Evolutionary conservation across 202 grass and related monocot species (phyloP).

Genomic region (Panicum virgatum): DNA sequence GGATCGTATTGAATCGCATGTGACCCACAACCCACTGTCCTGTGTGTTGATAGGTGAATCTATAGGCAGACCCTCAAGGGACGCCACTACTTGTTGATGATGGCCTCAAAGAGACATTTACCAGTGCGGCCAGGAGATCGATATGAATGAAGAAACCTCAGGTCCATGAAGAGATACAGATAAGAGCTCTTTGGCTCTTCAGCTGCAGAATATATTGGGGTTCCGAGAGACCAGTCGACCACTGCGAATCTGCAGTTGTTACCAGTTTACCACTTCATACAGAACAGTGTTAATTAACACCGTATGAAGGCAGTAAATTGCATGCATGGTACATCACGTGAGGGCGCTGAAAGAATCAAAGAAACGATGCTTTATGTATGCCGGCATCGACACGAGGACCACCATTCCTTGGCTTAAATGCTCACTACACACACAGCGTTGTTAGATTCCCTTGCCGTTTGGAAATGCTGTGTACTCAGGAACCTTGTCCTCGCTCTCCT

Average conservation of each 20-base stretch:
- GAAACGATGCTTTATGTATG: slow-evolving; percentile 14
- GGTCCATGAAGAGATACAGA: background rate
- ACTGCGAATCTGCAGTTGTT: background rate
- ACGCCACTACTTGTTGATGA: slow-evolving; percentile 21
- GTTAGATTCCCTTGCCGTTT: background rate
- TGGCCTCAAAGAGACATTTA: slow-evolving; percentile 32
- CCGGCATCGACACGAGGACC: background rate
- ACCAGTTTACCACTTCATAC: background rate
- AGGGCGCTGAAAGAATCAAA: slow-evolving; percentile 27
- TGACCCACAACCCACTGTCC: slow-evolving; percentile 2
- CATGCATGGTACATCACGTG: slow-evolving; percentile 39
- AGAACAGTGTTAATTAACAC: background rate
- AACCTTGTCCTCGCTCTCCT: no score
- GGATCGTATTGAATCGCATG: slow-evolving; percentile 30
- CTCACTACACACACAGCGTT: slow-evolving; percentile 12
- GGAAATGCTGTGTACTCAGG: background rate
- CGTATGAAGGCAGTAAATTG: background rate
- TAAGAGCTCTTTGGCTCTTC: background rate
- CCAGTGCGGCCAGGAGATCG: background rate
- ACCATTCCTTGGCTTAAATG: slow-evolving; percentile 36
- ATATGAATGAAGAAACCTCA: slow-evolving; percentile 1
- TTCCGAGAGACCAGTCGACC: no score
- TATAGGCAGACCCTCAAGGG: slow-evolving; percentile 8
- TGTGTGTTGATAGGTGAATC: slow-evolving; percentile 23
- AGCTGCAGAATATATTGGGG: no score